phyloP scores from a whole-genome alignment of 2,329 filamentous ascomycete species.

The Botrytis elliptica region DNA sequence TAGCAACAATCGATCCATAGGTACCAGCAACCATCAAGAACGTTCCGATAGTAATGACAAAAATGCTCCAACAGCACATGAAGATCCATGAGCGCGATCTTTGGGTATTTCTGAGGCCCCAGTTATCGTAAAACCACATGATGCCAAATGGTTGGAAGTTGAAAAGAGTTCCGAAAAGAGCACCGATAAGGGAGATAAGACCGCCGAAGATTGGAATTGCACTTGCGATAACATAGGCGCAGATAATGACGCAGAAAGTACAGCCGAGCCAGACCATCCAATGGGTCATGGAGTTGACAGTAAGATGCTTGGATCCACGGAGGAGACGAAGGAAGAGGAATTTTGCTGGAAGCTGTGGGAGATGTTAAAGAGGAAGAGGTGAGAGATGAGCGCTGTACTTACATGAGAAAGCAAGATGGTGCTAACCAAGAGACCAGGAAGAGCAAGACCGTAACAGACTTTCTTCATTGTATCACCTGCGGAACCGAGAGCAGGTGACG shows the following conservation, averaged over 20 bases:
- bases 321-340: slow-evolving; percentile 57
- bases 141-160: slow-evolving; percentile 14
- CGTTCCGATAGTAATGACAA: not conserved
- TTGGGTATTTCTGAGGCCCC: not conserved
- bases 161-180: slow-evolving; percentile 15
- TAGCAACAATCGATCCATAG: slow-evolving; percentile 11
- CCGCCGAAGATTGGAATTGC: slow-evolving; percentile 56
- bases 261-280: slow-evolving; percentile 53
- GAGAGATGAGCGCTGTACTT: slow-evolving; percentile 24
- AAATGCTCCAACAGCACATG: slow-evolving; percentile 17
- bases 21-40: slow-evolving; percentile 20
- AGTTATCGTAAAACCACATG: slow-evolving; percentile 19
- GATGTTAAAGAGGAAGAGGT: not conserved
- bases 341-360: slow-evolving; percentile 43
- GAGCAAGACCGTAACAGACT: slow-evolving; percentile 58
- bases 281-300: slow-evolving; percentile 51
- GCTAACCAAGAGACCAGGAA: slow-evolving; percentile 54
- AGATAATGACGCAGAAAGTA: slow-evolving; percentile 43
- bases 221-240: slow-evolving; percentile 52
- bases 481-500: slow-evolving; percentile 59
- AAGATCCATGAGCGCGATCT: slow-evolving; percentile 4
- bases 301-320: slow-evolving; percentile 50
- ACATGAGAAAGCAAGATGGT: slow-evolving; percentile 46
- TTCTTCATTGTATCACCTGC: slow-evolving; percentile 60
- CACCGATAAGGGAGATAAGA: slow-evolving; percentile 12